Evolutionary conservation across 2,329 filamentous ascomycete species (phyloP).

Genomic region (Aspergillus cejpii): DNA sequence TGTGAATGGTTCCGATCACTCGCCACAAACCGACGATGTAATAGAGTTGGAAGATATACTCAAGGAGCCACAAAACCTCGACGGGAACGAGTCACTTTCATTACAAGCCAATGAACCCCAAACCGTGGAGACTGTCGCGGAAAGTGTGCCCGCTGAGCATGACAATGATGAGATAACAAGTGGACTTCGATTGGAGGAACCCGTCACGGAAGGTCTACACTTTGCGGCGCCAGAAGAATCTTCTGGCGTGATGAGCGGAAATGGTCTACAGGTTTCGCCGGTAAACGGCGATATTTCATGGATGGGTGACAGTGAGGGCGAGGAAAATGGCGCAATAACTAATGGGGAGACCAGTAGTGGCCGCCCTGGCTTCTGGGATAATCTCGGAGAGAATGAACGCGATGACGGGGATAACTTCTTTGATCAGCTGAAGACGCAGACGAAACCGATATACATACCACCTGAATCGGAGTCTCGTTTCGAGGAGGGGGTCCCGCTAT

Average conservation of each 20-base stretch:
- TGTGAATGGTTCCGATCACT: slow-evolving; percentile 2
- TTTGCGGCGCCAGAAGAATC: background rate
- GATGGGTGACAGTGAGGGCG: slow-evolving; percentile 3
- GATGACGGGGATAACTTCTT: slow-evolving; percentile 55
- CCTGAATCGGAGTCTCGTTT: slow-evolving; percentile 53
- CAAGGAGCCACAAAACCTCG: background rate
- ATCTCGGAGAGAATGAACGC: slow-evolving; percentile 42
- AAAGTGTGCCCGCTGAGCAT: background rate
- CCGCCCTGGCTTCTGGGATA: slow-evolving; percentile 40
- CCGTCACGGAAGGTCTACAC: background rate
- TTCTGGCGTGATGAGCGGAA: background rate
- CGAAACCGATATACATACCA: slow-evolving; percentile 34
- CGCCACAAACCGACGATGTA: background rate
- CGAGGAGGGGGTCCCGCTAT: slow-evolving; percentile 62
- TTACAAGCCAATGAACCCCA: background rate
- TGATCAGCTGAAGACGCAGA: slow-evolving; percentile 42
- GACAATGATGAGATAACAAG: background rate
- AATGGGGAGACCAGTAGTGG: slow-evolving; percentile 12
- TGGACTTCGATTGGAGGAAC: background rate
- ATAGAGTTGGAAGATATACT: background rate
- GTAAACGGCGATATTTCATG: slow-evolving; percentile 1
- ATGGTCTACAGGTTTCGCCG: background rate
- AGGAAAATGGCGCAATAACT: slow-evolving; percentile 3
- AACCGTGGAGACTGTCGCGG: background rate
- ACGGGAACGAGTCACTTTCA: background rate